phyloP scores from a whole-genome alignment of 345 rosid species.

The Jatropha curcas region DNA sequence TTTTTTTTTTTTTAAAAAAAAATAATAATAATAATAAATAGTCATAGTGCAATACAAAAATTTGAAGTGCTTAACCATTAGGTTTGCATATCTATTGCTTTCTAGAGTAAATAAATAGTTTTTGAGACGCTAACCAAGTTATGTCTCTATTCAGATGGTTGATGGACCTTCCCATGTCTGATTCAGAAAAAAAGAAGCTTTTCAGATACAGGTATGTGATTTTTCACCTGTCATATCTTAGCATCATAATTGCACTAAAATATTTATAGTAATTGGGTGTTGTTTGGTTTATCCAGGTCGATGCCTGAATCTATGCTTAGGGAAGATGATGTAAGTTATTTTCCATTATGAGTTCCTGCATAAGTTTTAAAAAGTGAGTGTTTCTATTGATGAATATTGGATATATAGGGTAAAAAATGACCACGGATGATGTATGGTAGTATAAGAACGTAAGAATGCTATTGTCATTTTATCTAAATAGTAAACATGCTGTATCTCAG shows the following conservation, averaged over 20 bases:
- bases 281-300: conserved; percentile 38
- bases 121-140: background rate
- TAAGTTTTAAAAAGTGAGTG: background rate
- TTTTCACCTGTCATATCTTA: background rate
- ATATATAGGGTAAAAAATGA: background rate
- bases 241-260: background rate
- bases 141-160: conserved; percentile 60
- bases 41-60: too few relatives aligned
- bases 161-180: conserved; percentile 52
- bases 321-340: conserved; percentile 79
- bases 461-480: background rate
- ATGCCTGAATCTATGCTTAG: conserved; percentile 72
- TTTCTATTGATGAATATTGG: background rate
- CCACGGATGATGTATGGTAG: background rate
- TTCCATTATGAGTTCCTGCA: background rate
- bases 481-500: background rate
- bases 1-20: too few relatives aligned
- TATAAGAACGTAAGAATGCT: background rate
- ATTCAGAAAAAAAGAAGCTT: conserved; percentile 39
- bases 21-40: too few relatives aligned
- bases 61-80: too few relatives aligned
- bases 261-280: conserved; percentile 9
- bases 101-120: background rate
- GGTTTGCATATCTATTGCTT: background rate
- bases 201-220: conserved; percentile 42